Evolutionary conservation across 1,139 yeast genomes (phyloP).

Genomic region (Petasospora rhodanensis): DNA sequence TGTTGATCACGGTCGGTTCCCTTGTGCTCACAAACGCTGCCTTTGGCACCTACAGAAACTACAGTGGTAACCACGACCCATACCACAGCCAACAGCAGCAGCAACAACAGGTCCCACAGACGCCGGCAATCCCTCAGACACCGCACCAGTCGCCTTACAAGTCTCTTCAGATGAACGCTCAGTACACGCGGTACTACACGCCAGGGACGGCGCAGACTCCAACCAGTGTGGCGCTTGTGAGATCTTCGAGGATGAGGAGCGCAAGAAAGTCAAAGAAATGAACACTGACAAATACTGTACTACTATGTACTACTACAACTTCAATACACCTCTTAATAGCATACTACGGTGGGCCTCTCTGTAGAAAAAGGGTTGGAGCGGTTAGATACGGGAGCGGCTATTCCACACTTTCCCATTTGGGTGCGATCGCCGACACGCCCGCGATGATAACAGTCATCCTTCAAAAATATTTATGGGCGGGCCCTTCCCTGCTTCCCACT

Average conservation of each 20-base stretch:
- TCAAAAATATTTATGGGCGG: too few relatives aligned
- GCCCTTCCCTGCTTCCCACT: too few relatives aligned
- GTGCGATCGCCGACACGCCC: too few relatives aligned
- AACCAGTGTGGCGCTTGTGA: constrained; percentile 2
- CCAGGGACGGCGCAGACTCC: constrained; percentile 20
- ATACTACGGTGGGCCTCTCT: too few relatives aligned
- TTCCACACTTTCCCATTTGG: too few relatives aligned
- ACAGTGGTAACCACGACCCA: constrained; percentile 13
- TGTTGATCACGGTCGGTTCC: constrained; percentile 40
- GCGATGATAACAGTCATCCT: too few relatives aligned
- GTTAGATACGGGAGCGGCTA: too few relatives aligned
- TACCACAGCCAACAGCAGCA: constrained; percentile 7
- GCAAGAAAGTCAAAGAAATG: background rate
- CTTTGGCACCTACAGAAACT: constrained; percentile 35
- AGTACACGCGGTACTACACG: constrained; percentile 22
- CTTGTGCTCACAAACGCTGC: constrained; percentile 39
- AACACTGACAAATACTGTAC: too few relatives aligned
- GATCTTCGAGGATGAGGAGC: background rate
- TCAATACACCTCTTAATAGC: too few relatives aligned
- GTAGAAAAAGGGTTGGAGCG: too few relatives aligned
- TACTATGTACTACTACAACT: too few relatives aligned
- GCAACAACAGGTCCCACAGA: constrained; percentile 10
- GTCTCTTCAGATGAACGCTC: constrained; percentile 19
- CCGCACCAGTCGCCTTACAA: constrained; percentile 22
- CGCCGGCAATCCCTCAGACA: constrained; percentile 19